A percentile compares a stretch with the other conserved stretches of the same genome.
These are phyloP conservation scores for Litchi chinensis DNA, from an alignment of 345 rosid species.

Conservation along the genomic window DNA sequence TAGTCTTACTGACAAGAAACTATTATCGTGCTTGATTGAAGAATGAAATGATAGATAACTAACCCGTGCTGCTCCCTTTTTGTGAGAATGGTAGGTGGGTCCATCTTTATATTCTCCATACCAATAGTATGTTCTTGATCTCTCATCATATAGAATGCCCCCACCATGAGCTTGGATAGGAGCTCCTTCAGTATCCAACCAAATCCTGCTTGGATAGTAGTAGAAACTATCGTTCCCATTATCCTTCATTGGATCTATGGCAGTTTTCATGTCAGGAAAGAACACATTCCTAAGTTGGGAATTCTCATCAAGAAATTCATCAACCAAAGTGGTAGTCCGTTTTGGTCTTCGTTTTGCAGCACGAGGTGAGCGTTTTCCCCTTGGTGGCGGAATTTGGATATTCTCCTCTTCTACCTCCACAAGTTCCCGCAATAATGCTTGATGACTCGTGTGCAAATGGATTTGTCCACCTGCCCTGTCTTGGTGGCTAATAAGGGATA, in stretches of 20 bases:
- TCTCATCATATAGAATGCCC: conserved; percentile 66
- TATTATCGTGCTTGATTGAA: conserved; percentile 8
- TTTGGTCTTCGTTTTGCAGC: conserved; percentile 81
- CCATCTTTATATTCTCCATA: conserved; percentile 96
- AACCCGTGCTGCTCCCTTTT: conserved; percentile 85
- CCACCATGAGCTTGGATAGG: conserved; percentile 99
- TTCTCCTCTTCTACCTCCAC: conserved; percentile 77
- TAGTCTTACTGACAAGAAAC: neutral
- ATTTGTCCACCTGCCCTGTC: conserved; percentile 39
- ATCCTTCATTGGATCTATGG: conserved; percentile 60
- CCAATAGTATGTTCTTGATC: conserved; percentile 73
- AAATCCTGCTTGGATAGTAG: conserved; percentile 74
- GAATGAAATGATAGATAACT: conserved; percentile 29
- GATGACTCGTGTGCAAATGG: conserved; percentile 44
- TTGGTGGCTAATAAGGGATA: conserved; percentile 44
- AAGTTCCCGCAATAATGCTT: conserved; percentile 56
- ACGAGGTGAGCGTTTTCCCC: conserved; percentile 79
- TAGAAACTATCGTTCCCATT: conserved; percentile 53
- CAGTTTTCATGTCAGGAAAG: conserved; percentile 70
- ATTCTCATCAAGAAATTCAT: conserved; percentile 96
- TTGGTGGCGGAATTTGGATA: conserved; percentile 78
- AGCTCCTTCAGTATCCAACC: conserved; percentile 90
- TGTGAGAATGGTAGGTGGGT: conserved; percentile 77
- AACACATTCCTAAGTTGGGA: conserved; percentile 75
- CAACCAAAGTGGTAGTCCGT: conserved; percentile 66